Percentiles rank a stretch among this genome's conserved stretches.
These are phyloP conservation scores for Hippophae tibetana DNA, from an alignment of 306 rosid genomes.

Conservation along the genomic window DNA sequence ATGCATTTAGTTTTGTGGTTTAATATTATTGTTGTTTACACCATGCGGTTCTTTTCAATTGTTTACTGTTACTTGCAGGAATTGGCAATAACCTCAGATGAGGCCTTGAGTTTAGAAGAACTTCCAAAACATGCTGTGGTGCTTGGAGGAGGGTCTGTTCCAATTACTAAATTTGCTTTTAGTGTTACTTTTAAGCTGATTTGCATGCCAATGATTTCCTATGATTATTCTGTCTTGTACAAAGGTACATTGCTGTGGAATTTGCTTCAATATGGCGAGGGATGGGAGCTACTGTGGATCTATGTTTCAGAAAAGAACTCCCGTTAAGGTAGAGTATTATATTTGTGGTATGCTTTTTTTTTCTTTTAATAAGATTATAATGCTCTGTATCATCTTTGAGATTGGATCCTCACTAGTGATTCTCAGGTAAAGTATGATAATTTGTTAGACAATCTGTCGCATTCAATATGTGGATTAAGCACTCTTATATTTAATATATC, in stretches of 20 bases:
- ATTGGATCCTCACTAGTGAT: neutral
- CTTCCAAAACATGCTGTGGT: slow-evolving; percentile 73
- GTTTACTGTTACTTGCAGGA: slow-evolving; percentile 36
- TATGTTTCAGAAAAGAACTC: slow-evolving; percentile 82
- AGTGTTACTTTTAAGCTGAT: slow-evolving; percentile 10
- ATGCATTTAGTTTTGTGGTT: slow-evolving; percentile 7
- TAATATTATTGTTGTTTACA: slow-evolving; percentile 2
- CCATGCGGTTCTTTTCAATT: slow-evolving; percentile 5
- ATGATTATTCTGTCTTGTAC: slow-evolving; percentile 4
- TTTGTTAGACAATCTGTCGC: no score
- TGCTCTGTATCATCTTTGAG: slow-evolving; percentile 8
- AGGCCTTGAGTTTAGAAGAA: slow-evolving; percentile 94
- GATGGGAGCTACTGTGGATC: slow-evolving; percentile 72
- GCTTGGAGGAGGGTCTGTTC: slow-evolving; percentile 88
- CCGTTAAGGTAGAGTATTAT: slow-evolving; percentile 59
- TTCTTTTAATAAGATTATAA: neutral
- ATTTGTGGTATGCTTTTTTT: slow-evolving; percentile 5
- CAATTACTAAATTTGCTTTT: slow-evolving; percentile 13
- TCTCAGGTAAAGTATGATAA: no score
- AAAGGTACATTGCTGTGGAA: slow-evolving; percentile 89
- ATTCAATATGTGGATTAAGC: no score
- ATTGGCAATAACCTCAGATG: slow-evolving; percentile 85
- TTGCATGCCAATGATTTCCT: slow-evolving; percentile 8
- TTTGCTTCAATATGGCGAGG: slow-evolving; percentile 98
- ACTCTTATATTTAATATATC: no score